These are phyloP conservation scores for Chrysoporthe austroafricana DNA, from an alignment of 2,329 filamentous ascomycete species.

Conservation along the genomic window DNA sequence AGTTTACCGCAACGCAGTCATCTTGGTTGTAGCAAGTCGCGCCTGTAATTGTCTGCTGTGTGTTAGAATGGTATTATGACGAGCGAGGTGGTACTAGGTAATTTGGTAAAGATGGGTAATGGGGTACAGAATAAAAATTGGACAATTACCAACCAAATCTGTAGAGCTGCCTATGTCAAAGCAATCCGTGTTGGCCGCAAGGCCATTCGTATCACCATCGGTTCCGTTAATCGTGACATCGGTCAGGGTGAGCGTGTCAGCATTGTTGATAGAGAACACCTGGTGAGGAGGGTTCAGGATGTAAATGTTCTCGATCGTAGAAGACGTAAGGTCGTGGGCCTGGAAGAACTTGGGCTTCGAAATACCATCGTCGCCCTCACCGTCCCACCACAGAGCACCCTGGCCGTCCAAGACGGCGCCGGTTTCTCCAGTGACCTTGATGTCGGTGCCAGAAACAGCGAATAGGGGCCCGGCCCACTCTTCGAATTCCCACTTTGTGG, in stretches of 20 bases:
- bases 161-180: conserved; percentile 53
- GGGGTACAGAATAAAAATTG: neutral
- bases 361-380: conserved; percentile 38
- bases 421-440: conserved; percentile 55
- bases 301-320: conserved; percentile 36
- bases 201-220: conserved; percentile 43
- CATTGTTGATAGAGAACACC: conserved; percentile 49
- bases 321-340: conserved; percentile 40
- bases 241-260: conserved; percentile 48
- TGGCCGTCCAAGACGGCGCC: conserved; percentile 60
- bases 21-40: conserved; percentile 62
- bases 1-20: conserved; percentile 62
- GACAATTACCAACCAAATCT: conserved; percentile 39
- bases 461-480: conserved; percentile 69
- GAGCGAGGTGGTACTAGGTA: neutral
- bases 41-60: conserved; percentile 46
- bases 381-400: conserved; percentile 64
- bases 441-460: conserved; percentile 59
- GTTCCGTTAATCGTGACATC: conserved; percentile 60
- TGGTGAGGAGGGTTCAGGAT: conserved; percentile 60
- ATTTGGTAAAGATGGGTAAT: neutral
- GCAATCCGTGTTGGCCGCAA: conserved; percentile 56
- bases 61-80: neutral
- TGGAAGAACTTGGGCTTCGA: conserved; percentile 31
- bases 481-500: conserved; percentile 68